Evolutionary conservation across 140 eudicot genomes (phyloP), one percentile per base, ranked within the genome.

Genomic region (Bidens hawaiensis): DNA sequence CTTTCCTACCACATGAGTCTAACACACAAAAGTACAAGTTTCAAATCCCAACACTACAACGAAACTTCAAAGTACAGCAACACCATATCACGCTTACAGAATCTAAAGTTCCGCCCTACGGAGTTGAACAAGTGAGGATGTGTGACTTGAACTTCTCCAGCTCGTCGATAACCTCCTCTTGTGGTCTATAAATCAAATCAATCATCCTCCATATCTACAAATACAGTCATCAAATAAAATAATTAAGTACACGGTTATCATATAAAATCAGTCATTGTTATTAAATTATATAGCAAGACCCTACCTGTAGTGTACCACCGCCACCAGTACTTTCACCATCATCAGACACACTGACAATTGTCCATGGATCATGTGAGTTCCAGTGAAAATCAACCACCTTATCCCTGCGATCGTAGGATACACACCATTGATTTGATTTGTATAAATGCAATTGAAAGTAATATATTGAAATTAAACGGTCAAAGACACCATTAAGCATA

Each of bases 191-290:
- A 21, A 91, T 75, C 71, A 88, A 71, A 75, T 91, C 99, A 2
- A 91, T 88, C 85, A 91, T 85, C 65, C 99, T 80, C 99, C 99
- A 91, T 51, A 91, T 84, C 99, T 91, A 75, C 77, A 80, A 18
- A 47, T 25, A 65, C 16, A 7, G 2, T 18, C 36, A 23, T 42
- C 4, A 14, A 40, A 58, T 9, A 7, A 8, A 8, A 7, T 9
- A n/a, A 26, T 26, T 33, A n/a, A 30, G 46, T 11, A 6, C 1
- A 48, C 5, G 18, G 36, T 72, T 36, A n/a, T 16, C 38, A 40
- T 19, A 43, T 36, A n/a, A 14, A 15, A 24, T 6, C 15, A 16
- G n/a, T 30, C 40, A 12, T 28, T 15, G 30, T 8, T 15, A 15
- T 27, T 3, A 56, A 54, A 21, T 41, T 17, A 17, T 17, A 5